Evolutionary conservation across 495 filamentous ascomycete species (phyloP), one percentile per base, ranked within the genome.

Genomic region (Aspergillus carlsbadensis): DNA sequence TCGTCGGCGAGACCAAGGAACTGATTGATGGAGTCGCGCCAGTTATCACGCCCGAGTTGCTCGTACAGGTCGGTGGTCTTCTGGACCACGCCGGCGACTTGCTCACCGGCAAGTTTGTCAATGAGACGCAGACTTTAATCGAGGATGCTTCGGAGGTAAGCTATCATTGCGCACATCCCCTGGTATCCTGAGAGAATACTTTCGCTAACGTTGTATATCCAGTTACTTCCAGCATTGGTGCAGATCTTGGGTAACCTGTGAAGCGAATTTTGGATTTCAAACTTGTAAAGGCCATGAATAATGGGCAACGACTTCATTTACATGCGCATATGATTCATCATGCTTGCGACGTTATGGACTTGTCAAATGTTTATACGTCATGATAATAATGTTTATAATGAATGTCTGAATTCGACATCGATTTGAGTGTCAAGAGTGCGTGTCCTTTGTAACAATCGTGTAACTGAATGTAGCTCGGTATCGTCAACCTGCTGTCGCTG

Each of bases 61-160:
- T 78, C 15, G 74, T 72, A 57, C 70, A 70, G 42, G 65, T 81
- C n/a, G 60, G 74, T 36, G 61, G 47, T 17, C 59, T 79, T 21
- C 61, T 81, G 7, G 55, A 55, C 11, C 76, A 78, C 45, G 77
- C 73, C 13, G 69, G 73, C 46, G 54, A 54, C 24, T 58, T 80
- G 36, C 52, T 81, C 42, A 72, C 72, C 4, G 18, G 63, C 1
- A 70, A 66, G 37, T 78, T 78, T 21, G 65, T 80, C 46, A 73
- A 78, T 49, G 72, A 79, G 62, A 78, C 78, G 7, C 67, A 74
- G 31, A 63, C 66, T 13, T 57, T 75, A 47, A 77, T 81, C 61
- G 76, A 75, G 43, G 78, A 80, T 61, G 75, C 71, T 51, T 77
- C 77, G 46, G 73, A 78, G 62, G 78, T 81, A 71, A 68, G 75